Conservation (phyloP, 2,329 filamentous ascomycete species). For the Penicillium paneum region DNA sequence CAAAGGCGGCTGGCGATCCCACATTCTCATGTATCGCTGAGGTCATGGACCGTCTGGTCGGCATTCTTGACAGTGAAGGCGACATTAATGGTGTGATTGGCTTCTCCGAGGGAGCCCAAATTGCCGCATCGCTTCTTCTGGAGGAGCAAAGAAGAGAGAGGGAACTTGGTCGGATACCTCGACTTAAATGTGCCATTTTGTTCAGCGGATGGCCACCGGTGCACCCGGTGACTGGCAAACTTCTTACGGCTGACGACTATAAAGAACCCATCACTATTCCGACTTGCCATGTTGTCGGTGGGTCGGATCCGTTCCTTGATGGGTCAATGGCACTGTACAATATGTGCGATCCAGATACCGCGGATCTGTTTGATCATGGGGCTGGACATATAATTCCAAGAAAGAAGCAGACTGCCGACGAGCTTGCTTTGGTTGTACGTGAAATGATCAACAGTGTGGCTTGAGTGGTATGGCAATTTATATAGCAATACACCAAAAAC, state of each 20-base stretch:
- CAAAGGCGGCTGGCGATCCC: slow-evolving; percentile 14
- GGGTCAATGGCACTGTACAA: slow-evolving; percentile 43
- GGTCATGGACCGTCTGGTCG: slow-evolving; percentile 16
- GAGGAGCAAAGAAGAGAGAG: slow-evolving; percentile 18
- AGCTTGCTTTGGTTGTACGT: slow-evolving; percentile 30
- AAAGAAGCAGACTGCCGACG: slow-evolving; percentile 31
- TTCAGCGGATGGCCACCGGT: slow-evolving; percentile 24
- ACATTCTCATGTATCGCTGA: slow-evolving; percentile 11
- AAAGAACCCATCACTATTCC: slow-evolving; percentile 22
- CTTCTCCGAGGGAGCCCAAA: slow-evolving; percentile 25
- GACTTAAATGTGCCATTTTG: slow-evolving; percentile 24
- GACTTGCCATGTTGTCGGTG: slow-evolving; percentile 34
- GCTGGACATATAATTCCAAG: slow-evolving; percentile 45
- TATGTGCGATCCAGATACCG: slow-evolving; percentile 43
- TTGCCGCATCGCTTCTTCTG: slow-evolving; percentile 24
- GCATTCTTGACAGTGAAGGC: slow-evolving; percentile 17
- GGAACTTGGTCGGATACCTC: slow-evolving; percentile 14
- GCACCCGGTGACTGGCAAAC: slow-evolving; percentile 14
- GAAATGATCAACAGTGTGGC: slow-evolving; percentile 15
- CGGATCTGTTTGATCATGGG: slow-evolving; percentile 45
- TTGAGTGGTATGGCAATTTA: not conserved
- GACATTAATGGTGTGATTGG: slow-evolving; percentile 27
- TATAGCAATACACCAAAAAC: not conserved
- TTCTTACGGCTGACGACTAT: slow-evolving; percentile 18
- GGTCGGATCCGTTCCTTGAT: slow-evolving; percentile 41